Evolutionary conservation across 192 early-diverging fungal species (phyloP).

Genomic region (Backusella macrospora): DNA sequence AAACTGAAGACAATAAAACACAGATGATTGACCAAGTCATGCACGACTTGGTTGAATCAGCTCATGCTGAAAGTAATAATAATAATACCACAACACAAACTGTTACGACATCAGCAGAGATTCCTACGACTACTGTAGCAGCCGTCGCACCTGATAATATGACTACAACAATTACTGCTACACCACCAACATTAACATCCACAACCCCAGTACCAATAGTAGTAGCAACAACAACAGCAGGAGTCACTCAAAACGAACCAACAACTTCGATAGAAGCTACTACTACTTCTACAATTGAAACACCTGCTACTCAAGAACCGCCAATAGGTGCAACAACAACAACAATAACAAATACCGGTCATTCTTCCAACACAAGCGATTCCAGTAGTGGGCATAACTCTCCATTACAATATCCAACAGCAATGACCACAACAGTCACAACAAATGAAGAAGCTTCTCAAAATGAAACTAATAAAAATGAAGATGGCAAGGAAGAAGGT

Average conservation of each 20-base stretch:
- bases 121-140: background rate
- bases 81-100: background rate
- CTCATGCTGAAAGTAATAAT: background rate
- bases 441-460: slow-evolving; percentile 21
- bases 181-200: background rate
- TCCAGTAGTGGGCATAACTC: slow-evolving; percentile 27
- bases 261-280: background rate
- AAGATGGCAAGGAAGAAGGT: slow-evolving; percentile 8
- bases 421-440: slow-evolving; percentile 26
- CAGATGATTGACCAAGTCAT: slow-evolving; percentile 4
- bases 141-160: background rate
- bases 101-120: background rate
- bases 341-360: background rate
- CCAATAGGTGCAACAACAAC: background rate
- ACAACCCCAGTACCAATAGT: background rate
- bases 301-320: background rate
- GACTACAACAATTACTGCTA: background rate
- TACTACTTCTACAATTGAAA: background rate
- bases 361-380: slow-evolving; percentile 8
- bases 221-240: too few species aligned
- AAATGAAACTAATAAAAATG: slow-evolving; percentile 21
- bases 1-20: slow-evolving; percentile 10
- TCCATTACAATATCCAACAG: slow-evolving; percentile 12
- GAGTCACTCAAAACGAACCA: background rate
- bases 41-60: background rate